Evolutionary conservation across 1,284 basidiomycete genomes (phyloP), one percentile per base, ranked within the genome.

Genomic region (Anthracocystis panici-leucophaei): DNA sequence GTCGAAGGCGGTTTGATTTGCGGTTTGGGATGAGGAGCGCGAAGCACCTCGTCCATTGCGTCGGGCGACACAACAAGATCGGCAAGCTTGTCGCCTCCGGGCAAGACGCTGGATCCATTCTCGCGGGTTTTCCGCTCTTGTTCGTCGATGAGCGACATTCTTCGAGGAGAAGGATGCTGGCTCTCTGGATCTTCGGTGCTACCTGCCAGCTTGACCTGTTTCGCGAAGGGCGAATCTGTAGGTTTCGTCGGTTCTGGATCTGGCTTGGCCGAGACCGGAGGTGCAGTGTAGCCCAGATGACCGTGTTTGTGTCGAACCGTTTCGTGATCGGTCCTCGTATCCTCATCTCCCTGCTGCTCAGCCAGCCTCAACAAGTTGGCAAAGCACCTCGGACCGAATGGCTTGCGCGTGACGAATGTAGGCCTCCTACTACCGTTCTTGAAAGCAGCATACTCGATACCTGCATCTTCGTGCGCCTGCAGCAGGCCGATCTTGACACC

Each of bases 401-500:
- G 77, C 38, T 79, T 79, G 16, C 77, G 56, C 12, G 77, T 79
- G 11, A 79, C 77, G 33, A 72, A 79, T 0, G 65, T 76, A 2
- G 75, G 73, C 55, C 51, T 58, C 16, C 60, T 56, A 29, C 66
- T 70, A 12, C 66, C 57, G 25, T 78, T 71, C 59, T 72, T 68
- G 55, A 65, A 57, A 0, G 71, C 71, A 8, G 70, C 59, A 20
- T 67, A 63, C n/a, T 71, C 68, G 56, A 78, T 69, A 0, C 66
- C 69, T 23, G 64, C 58, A 54, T 78, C 75, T 25, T 78, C 56
- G 53, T 79, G 67, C 33, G 76, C 77, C 42, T 79, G 77, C 20
- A 79, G 38, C 0, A 79, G 76, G 14, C 77, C 77, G 18, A 79
- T 78, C 63, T 75, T 77, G 60, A 78, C 71, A 3, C 57, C 76